Conservation (phyloP, 768 basidiomycete genomes). For the Podaxis sp. region DNA sequence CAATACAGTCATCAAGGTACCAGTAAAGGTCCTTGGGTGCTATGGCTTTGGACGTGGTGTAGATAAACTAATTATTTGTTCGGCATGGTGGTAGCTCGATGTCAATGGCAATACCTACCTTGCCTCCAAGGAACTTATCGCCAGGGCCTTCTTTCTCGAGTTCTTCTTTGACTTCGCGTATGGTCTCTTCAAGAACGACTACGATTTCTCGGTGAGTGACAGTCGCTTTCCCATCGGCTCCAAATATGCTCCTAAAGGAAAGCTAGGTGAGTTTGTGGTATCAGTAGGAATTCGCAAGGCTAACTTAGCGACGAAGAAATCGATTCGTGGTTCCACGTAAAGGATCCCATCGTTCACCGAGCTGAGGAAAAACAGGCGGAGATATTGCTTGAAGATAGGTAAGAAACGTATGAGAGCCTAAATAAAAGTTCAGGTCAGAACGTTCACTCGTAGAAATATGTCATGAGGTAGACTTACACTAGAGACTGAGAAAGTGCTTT, state of each 20-base stretch:
- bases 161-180: slow-evolving; percentile 49
- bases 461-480: slow-evolving; percentile 28
- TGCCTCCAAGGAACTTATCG: slow-evolving; percentile 64
- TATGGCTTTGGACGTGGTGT: slow-evolving; percentile 38
- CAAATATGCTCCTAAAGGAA: slow-evolving; percentile 45
- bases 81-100: neutral
- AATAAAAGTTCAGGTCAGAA: neutral
- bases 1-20: slow-evolving; percentile 73
- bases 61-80: neutral
- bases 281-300: slow-evolving; percentile 12
- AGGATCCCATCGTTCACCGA: slow-evolving; percentile 69
- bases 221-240: slow-evolving; percentile 49
- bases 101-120: slow-evolving; percentile 29
- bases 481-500: slow-evolving; percentile 45
- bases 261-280: neutral
- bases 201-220: slow-evolving; percentile 61
- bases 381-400: slow-evolving; percentile 57
- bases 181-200: slow-evolving; percentile 42
- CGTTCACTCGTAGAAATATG: neutral
- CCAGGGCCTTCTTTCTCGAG: slow-evolving; percentile 47
- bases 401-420: slow-evolving; percentile 45
- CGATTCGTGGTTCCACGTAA: slow-evolving; percentile 66
- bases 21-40: slow-evolving; percentile 52
- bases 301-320: slow-evolving; percentile 52
- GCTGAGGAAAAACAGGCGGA: slow-evolving; percentile 56